Base-by-base conservation (phyloP, 768 basidiomycete species). In the Tylopilus vinaceipallidus region DNA sequence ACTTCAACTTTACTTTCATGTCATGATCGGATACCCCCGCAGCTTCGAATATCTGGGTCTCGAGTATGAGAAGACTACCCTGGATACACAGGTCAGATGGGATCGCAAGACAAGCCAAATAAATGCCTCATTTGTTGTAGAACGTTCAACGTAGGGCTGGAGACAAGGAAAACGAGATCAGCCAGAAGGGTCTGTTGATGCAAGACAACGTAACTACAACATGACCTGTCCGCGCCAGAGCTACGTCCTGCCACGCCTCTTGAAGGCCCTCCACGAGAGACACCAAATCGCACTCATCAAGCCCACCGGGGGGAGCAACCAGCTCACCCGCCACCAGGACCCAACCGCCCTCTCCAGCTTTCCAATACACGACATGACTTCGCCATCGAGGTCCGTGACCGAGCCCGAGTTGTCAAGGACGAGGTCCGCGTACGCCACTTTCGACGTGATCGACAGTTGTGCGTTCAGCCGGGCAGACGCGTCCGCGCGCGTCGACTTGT, bases 321-420 rank as follows among this genome's bases (percentile, higher is more conserved):
- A 86, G 47, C 75, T 78, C n/a, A 86, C 24, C 46, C n/a, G n/a
- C n/a, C n/a, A n/a, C n/a, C n/a, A n/a, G n/a, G n/a, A n/a, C 76
- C 60, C 81, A 0, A 70, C 75, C 16, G 75, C 70, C 33, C 69
- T 72, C 43, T 77, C 71, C 9, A 82, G 52, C 43, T 61, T 65
- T 37, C 62, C 61, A 8, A 83, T 53, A 64, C 88, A 66, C 52
- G 52, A 47, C 68, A 52, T 55, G 37, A 63, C 59, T 26, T 69
- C 61, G 22, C 77, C 76, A 30, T 84, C 74, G 10, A 98, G 73
- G 50, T 94, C 91, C 30, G 76, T 66, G 8, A 73, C 71, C 0
- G 85, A 75, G 2, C 92, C 91, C 6, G 90, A 91, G 65, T 98
- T 98, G 70, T 98, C 94, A 27, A 98, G 64, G 42, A 97, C 83